Conservation (phyloP, 2,329 filamentous ascomycete species). For the Hypoxylon sp. region DNA sequence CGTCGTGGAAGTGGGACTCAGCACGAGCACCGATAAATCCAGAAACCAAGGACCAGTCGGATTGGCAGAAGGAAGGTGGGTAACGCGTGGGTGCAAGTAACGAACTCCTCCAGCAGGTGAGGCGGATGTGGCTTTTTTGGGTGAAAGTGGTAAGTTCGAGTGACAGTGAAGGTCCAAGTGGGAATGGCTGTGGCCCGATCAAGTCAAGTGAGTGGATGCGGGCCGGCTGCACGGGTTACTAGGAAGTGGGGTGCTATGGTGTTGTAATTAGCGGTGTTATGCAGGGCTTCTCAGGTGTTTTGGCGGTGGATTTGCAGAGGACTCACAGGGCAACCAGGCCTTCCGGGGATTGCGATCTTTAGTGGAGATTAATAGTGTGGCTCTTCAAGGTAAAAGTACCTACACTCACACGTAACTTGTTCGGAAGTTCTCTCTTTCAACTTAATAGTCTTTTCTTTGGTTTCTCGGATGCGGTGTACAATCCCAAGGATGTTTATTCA, state of each 20-base stretch:
- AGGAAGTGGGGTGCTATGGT: slow-evolving; percentile 26
- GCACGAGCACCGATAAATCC: slow-evolving; percentile 20
- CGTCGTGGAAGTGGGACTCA: slow-evolving; percentile 17
- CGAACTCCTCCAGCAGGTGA: slow-evolving; percentile 28
- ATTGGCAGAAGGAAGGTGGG: slow-evolving; percentile 25
- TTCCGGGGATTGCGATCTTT: slow-evolving; percentile 21
- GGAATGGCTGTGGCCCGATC: slow-evolving; percentile 29
- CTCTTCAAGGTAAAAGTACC: slow-evolving; percentile 20
- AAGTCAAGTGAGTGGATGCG: slow-evolving; percentile 29
- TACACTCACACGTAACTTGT: too few species aligned
- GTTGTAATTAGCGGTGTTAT: slow-evolving; percentile 40
- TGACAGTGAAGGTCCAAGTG: slow-evolving; percentile 28
- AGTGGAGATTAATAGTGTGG: slow-evolving; percentile 29
- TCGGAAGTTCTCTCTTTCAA: neutral
- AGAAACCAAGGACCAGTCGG: slow-evolving; percentile 31
- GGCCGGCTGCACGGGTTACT: slow-evolving; percentile 35
- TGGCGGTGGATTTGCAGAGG: slow-evolving; percentile 28
- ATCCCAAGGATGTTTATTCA: slow-evolving; percentile 20
- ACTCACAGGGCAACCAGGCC: slow-evolving; percentile 28
- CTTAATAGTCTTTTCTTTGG: slow-evolving; percentile 2
- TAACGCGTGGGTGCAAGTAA: slow-evolving; percentile 9
- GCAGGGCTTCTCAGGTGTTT: slow-evolving; percentile 33
- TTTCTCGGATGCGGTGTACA: slow-evolving; percentile 34
- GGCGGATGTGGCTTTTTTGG: slow-evolving; percentile 35
- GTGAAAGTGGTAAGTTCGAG: slow-evolving; percentile 28